Evolutionary conservation across 2,329 filamentous ascomycete genomes (phyloP).

Genomic region (Epichloe glyceriae): DNA sequence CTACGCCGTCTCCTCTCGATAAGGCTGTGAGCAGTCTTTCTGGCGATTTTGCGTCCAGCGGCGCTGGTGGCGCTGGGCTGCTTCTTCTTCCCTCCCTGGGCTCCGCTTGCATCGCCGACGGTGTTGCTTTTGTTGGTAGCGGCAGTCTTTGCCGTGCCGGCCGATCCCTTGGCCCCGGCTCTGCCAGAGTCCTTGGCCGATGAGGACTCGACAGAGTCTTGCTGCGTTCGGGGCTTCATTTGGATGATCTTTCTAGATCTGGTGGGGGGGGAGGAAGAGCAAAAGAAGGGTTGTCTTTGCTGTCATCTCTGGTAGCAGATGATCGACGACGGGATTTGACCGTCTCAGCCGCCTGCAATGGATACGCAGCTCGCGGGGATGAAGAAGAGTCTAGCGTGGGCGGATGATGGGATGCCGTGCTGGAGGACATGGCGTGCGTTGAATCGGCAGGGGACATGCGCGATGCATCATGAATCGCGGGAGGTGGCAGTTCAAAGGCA

Average conservation of each 20-base stretch:
- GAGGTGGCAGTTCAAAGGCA: conserved; percentile 64
- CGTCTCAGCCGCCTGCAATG: conserved; percentile 36
- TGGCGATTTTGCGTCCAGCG: conserved; percentile 84
- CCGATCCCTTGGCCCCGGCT: conserved; percentile 10
- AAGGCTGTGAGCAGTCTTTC: conserved; percentile 90
- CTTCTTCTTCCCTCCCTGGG: conserved; percentile 55
- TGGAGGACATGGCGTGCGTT: conserved; percentile 18
- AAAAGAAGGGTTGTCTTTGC: conserved; percentile 48
- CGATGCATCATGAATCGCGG: conserved; percentile 46
- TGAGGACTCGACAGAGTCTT: conserved; percentile 17
- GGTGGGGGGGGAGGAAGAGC: conserved; percentile 85
- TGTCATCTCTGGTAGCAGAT: conserved; percentile 27
- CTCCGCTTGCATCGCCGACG: conserved; percentile 7
- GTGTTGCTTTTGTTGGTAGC: conserved; percentile 5
- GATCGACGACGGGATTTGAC: conserved; percentile 42
- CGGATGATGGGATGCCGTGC: conserved; percentile 2
- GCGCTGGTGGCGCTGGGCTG: conserved; percentile 63
- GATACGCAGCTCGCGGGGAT: conserved; percentile 21
- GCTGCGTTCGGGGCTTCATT: conserved; percentile 62
- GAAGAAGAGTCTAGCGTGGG: conserved; percentile 9
- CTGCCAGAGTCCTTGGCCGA: conserved; percentile 14
- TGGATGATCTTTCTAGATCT: conserved; percentile 93
- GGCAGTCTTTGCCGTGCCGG: conserved; percentile 10
- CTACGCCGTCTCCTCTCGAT: conserved; percentile 82
- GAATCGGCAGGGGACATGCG: conserved; percentile 22